Evolutionary conservation across 129 eudicot genomes (phyloP), one percentile per base, ranked within the genome.

Genomic region (Calendula officinalis): DNA sequence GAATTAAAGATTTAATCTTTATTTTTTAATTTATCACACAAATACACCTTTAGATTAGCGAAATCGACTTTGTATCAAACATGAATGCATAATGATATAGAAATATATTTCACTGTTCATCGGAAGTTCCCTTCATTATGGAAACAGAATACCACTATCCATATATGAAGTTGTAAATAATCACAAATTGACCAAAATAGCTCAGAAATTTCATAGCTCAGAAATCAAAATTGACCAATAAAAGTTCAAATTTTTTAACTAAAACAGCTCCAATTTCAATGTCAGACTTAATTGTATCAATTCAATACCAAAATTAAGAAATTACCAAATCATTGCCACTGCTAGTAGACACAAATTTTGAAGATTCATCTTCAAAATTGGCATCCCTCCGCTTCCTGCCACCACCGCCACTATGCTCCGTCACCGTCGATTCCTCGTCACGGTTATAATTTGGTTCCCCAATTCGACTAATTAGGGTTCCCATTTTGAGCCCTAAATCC

Each of bases 391-490:
- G 76, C 72, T 75, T 90, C 73, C 35, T 27, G 16, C 68, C 71
- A 10, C 75, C 77, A n/a, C 35, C 14, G 16, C 68, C 71, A 4
- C 70, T 86, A 45, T 77, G 88, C 64, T 84, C 92, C 55, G 89
- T 90, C 63, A 90, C 78, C 40, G 86, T 81, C 7, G 97, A 86
- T 59, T 90, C 95, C 10, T 83, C 89, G 12, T 71, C 86, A 7
- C 64, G 69, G 59, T 59, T 69, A 8, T 45, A 13, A 33, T 56
- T 54, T 0, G 61, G 64, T 5, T 75, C 86, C 27, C 70, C 81
- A 22, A 70, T 63, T 38, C 80, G 80, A 40, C 13, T 58, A 48
- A 66, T 41, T 27, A 37, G 53, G 56, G 57, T 61, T 2, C 83
- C 76, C 73, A 86, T 79, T 81, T 72, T 78, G 62, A 90, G 79